Percentiles rank a stretch among this genome's conserved stretches.
These are phyloP conservation scores for Hordeum vulgare DNA, from an alignment of 176 grass and related monocot species.

Conservation along the genomic window MorexV3_pseudomolecules_assembly NC_058519.1:434029577-434030076, in stretches of 20 bases:
- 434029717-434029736: neutral
- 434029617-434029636: neutral
- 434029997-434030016: slow-evolving; percentile 75
- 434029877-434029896: neutral
- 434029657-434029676: neutral
- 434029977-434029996: slow-evolving; percentile 76
- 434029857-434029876: neutral
- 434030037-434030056: slow-evolving; percentile 34
- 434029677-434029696: slow-evolving; percentile 2
- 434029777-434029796: neutral
- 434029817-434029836: neutral
- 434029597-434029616: neutral
- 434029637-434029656: neutral
- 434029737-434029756: neutral
- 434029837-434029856: neutral
- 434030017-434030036: slow-evolving; percentile 57
- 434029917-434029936: neutral
- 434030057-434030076: slow-evolving; percentile 38
- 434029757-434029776: neutral
- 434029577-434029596: neutral
- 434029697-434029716: neutral
- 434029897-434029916: neutral
- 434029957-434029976: slow-evolving; percentile 3
- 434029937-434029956: neutral
- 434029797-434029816: neutral